These are phyloP conservation scores for Phytophthora cactorum DNA, from an alignment of 352 stramenopile genomes.

Conservation along the genomic window DNA sequence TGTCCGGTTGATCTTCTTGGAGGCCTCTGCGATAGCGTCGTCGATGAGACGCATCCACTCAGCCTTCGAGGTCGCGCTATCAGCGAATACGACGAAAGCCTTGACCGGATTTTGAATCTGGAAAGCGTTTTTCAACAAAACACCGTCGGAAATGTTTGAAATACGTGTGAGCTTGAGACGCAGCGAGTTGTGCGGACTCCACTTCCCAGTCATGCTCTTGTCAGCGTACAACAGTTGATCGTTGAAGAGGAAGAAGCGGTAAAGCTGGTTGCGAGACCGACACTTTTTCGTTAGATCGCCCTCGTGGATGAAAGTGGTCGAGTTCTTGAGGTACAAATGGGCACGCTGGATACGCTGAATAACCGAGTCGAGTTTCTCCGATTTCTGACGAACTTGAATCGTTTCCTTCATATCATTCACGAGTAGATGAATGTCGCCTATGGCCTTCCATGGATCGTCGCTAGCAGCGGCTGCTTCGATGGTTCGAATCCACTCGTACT, in stretches of 20 bases:
- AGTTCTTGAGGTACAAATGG: constrained; percentile 93
- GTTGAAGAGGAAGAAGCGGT: constrained; percentile 91
- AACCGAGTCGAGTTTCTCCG: constrained; percentile 86
- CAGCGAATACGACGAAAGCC: constrained; percentile 84
- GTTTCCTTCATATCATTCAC: constrained; percentile 91
- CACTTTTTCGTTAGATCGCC: constrained; percentile 96
- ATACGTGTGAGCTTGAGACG: constrained; percentile 86
- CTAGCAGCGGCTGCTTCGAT: constrained; percentile 69
- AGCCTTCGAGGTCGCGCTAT: constrained; percentile 63
- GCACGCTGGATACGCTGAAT: constrained; percentile 92
- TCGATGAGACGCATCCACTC: constrained; percentile 88
- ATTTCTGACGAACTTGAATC: constrained; percentile 83
- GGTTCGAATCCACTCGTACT: constrained; percentile 56
- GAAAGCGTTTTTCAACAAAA: constrained; percentile 82
- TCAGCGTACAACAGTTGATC: constrained; percentile 87
- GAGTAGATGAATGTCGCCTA: constrained; percentile 90
- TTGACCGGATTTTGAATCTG: constrained; percentile 88
- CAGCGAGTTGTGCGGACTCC: constrained; percentile 87
- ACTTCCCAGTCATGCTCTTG: constrained; percentile 79
- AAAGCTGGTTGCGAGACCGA: constrained; percentile 85
- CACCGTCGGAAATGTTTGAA: constrained; percentile 70
- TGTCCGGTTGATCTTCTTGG: constrained; percentile 83
- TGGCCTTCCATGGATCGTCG: constrained; percentile 82
- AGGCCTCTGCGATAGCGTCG: constrained; percentile 71
- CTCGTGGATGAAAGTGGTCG: constrained; percentile 94